Conservation (phyloP, 163 green algal species). For the Scenedesmus sp. region DNA sequence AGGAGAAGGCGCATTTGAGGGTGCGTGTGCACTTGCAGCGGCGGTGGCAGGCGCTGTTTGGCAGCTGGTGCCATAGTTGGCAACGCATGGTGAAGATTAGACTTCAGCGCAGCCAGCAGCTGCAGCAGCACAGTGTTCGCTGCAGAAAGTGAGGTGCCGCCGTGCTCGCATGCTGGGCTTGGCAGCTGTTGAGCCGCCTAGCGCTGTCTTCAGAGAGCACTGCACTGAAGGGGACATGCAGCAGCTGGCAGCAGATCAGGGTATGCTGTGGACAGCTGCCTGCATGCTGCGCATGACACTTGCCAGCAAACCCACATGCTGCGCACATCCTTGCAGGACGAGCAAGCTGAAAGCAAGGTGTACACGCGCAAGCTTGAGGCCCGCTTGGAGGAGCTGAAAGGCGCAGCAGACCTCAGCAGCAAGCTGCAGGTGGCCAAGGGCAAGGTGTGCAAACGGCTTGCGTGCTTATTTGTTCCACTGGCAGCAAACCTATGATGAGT, state of each 20-base stretch:
- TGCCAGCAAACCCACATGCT: not conserved
- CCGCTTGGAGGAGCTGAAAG: conserved; percentile 36
- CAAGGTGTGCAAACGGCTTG: not conserved
- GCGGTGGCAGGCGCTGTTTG: not conserved
- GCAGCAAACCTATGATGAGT: not conserved
- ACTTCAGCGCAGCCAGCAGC: not conserved
- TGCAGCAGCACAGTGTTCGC: not conserved
- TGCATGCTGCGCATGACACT: not conserved
- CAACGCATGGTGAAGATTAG: not conserved
- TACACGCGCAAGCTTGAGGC: conserved; percentile 24
- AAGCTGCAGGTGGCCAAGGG: conserved; percentile 10
- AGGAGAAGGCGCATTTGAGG: conserved; percentile 39
- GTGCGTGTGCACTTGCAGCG: not conserved
- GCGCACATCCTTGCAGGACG: conserved; percentile 30
- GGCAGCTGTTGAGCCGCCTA: not conserved
- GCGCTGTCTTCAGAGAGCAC: too few relatives aligned
- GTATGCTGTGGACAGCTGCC: too few relatives aligned
- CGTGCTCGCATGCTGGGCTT: not conserved
- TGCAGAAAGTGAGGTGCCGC: not conserved
- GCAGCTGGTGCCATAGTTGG: not conserved
- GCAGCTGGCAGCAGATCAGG: not conserved
- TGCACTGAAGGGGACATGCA: too few relatives aligned
- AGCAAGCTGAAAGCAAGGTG: conserved; percentile 38
- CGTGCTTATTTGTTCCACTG: not conserved
- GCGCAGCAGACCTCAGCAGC: not conserved